Base-by-base conservation (phyloP, 108 stramenopile genomes). In the Cylindrotheca fusiformis region DNA sequence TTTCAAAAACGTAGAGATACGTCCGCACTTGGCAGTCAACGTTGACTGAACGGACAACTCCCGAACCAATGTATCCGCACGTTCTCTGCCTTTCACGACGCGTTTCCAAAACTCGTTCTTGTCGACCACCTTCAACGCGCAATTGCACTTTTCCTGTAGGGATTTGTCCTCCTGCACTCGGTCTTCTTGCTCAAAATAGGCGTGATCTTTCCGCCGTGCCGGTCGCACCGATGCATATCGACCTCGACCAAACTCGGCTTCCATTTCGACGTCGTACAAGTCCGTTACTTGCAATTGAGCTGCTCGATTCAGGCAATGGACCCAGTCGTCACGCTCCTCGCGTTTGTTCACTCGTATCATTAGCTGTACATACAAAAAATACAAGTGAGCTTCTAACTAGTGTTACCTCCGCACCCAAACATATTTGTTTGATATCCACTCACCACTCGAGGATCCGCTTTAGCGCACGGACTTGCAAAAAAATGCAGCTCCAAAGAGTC, bases 31-130 rank as follows among this genome's bases (percentile, higher is more conserved):
- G 5, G 80, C 81, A 19, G 87, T 84, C 44, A 97, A 76, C 27
- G 86, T 83, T 32, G 91, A 75, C 69, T 97, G 96, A 48, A 94
- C 87, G 19, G 94, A 83, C 4, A 81, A 62, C 74, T 97, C 96
- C 2, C 96, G 72, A 1, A 95, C 93, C 48, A 97, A 62, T 1
- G 96, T 91, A 77, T 97, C 96, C 12, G 79, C 76, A 47, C 96
- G 80, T 74, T 97, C 96, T 60, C 73, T 63, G 17, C 84, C 88
- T 60, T 79, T 82, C n/a, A 81, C 74, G 24, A 95, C 95, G 17
- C 85, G 78, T 32, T 69, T 56, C 94, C 95, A 95, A 78, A 96
- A 97, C 49, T 89, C 80, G 49, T 65, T 77, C 76, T 97, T 97
- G 73, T 93, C 80, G 57, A 97, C 78, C 22, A 97, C 73, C 80